A percentile compares a stretch with the other conserved stretches of the same genome.
Conservation (phyloP, 257 asterid genomes). For the Ilex aquifolium region DNA sequence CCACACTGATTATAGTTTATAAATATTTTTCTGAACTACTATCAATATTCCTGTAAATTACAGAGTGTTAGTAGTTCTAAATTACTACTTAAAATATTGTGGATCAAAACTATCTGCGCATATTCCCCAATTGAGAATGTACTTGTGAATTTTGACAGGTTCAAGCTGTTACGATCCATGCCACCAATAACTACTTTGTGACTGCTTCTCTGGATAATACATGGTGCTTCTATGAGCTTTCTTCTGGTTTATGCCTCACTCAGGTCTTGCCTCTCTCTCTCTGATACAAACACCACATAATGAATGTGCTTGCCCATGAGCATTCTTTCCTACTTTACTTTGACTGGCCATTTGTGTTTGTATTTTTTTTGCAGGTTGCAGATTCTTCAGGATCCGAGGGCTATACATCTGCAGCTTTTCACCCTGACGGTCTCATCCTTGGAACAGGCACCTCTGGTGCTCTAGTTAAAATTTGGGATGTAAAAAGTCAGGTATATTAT, state of each 20-base stretch:
- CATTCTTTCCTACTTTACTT: too few species aligned
- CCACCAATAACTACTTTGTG: slow-evolving; percentile 83
- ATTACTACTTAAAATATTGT: too few species aligned
- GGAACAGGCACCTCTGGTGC: slow-evolving; percentile 88
- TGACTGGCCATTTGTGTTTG: too few species aligned
- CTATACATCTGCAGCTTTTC: slow-evolving; percentile 91
- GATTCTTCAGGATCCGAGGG: slow-evolving; percentile 72
- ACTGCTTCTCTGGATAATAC: slow-evolving; percentile 92
- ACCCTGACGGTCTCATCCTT: slow-evolving; percentile 98
- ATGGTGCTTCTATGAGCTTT: slow-evolving; percentile 94
- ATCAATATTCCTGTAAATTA: too few species aligned
- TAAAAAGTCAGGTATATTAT: slow-evolving; percentile 79
- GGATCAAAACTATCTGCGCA: not conserved
- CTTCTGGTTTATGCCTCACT: slow-evolving; percentile 89
- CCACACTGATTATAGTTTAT: too few species aligned
- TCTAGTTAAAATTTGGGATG: slow-evolving; percentile 94
- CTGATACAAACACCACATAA: not conserved
- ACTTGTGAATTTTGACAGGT: slow-evolving; percentile 45
- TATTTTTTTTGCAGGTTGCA: slow-evolving; percentile 47
- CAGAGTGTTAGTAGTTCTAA: too few species aligned
- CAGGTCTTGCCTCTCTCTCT: slow-evolving; percentile 48
- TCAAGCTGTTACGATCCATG: slow-evolving; percentile 94
- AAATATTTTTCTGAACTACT: too few species aligned
- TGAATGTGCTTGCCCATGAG: too few species aligned
- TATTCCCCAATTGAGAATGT: not conserved